These are phyloP conservation scores for Sporothrix sp. DNA, from an alignment of 2,329 filamentous ascomycete genomes.

Conservation along the genomic window DNA sequence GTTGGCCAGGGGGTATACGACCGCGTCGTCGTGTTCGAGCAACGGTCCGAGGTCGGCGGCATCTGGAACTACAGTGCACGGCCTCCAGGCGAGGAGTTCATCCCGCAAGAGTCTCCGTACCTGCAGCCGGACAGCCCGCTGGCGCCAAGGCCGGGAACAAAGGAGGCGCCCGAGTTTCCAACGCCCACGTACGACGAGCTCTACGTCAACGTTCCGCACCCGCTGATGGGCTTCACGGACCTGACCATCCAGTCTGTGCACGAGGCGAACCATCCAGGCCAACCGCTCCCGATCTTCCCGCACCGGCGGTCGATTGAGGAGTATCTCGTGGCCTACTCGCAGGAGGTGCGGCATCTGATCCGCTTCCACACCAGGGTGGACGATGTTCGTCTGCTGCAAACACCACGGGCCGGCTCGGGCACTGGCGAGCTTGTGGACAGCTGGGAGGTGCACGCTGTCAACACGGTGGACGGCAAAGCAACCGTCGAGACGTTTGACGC, in stretches of 20 bases:
- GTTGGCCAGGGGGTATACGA: slow-evolving; percentile 57
- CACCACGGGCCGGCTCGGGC: not conserved
- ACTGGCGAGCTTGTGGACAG: slow-evolving; percentile 25
- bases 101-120: slow-evolving; percentile 62
- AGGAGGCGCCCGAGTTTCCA: slow-evolving; percentile 51
- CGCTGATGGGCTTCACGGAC: slow-evolving; percentile 72
- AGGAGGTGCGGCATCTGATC: slow-evolving; percentile 57
- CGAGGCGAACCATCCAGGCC: slow-evolving; percentile 30
- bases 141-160: slow-evolving; percentile 28
- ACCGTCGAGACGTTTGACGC: slow-evolving; percentile 53
- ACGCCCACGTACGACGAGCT: slow-evolving; percentile 74
- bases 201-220: slow-evolving; percentile 78
- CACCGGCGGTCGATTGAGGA: slow-evolving; percentile 57
- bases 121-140: slow-evolving; percentile 54
- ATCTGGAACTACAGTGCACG: slow-evolving; percentile 70
- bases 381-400: slow-evolving; percentile 37
- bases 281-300: slow-evolving; percentile 56
- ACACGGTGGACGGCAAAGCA: slow-evolving; percentile 19
- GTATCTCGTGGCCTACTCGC: slow-evolving; percentile 65
- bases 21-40: slow-evolving; percentile 70
- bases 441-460: slow-evolving; percentile 53
- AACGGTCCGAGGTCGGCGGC: slow-evolving; percentile 66
- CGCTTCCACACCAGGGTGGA: slow-evolving; percentile 61
- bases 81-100: slow-evolving; percentile 35
- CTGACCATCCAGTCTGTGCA: slow-evolving; percentile 44